phyloP scores from a whole-genome alignment of 176 grass and related monocot species.

The Bothriochloa decipiens region DNA sequence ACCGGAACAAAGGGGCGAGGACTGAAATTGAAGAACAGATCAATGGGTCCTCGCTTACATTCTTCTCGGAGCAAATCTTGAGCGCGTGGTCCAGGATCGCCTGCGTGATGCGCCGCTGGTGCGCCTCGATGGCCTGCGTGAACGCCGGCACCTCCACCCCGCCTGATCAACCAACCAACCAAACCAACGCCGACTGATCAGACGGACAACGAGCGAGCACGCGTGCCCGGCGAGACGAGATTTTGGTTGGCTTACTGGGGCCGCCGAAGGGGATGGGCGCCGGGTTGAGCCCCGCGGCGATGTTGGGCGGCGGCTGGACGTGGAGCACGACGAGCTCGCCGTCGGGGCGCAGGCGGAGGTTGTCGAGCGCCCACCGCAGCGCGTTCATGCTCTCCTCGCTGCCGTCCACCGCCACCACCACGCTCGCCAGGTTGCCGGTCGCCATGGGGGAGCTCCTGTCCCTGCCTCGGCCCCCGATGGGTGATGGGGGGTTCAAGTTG shows the following conservation, averaged over 20 bases:
- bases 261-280: conserved; percentile 91
- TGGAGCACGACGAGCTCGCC: conserved; percentile 80
- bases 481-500: not conserved
- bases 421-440: conserved; percentile 74
- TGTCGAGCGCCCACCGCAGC: conserved; percentile 85
- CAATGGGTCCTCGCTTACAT: conserved; percentile 49
- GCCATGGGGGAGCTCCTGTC: conserved; percentile 48
- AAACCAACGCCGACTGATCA: not conserved
- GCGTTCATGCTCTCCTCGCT: conserved; percentile 98
- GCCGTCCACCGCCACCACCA: conserved; percentile 88
- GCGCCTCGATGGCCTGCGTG: conserved; percentile 85
- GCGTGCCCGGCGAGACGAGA: not conserved
- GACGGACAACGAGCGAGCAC: not conserved
- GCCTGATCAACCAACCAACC: conserved; percentile 42
- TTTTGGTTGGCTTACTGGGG: conserved; percentile 58
- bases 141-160: conserved; percentile 88
- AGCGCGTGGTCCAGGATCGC: conserved; percentile 85
- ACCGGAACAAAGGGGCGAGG: not conserved
- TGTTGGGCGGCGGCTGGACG: conserved; percentile 70
- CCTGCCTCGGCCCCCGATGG: too few relatives aligned
- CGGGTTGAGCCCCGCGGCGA: conserved; percentile 77
- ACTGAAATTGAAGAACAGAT: not conserved
- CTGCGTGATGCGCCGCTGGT: conserved; percentile 84
- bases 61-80: conserved; percentile 79
- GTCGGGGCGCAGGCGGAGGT: conserved; percentile 73